These are phyloP conservation scores for Suhomyces prunicola DNA, from an alignment of 805 yeast species.

Conservation along the genomic window DNA sequence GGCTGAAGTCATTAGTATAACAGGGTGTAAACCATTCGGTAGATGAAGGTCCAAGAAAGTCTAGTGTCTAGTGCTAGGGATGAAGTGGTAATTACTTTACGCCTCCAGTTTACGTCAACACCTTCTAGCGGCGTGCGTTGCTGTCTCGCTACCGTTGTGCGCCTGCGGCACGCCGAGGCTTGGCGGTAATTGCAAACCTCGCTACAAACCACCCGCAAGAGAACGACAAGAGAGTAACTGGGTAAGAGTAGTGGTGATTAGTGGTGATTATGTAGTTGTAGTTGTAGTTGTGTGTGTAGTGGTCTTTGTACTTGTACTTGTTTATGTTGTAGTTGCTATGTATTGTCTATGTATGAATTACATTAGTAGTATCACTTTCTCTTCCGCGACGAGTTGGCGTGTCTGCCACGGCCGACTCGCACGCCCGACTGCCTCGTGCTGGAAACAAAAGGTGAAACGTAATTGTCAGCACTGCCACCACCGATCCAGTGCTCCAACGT, in stretches of 20 bases:
- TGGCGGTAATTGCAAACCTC: background rate
- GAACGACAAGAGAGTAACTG: too few relatives aligned
- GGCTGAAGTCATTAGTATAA: constrained; percentile 20
- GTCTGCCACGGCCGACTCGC: constrained; percentile 80
- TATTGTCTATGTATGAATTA: background rate
- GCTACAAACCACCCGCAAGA: background rate
- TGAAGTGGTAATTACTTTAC: background rate
- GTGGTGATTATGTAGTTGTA: too few relatives aligned
- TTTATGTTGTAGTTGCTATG: too few relatives aligned
- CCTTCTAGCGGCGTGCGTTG: background rate
- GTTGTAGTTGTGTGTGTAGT: too few relatives aligned
- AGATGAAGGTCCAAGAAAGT: background rate
- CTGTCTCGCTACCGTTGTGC: background rate
- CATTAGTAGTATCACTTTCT: constrained; percentile 2
- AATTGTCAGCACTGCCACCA: constrained; percentile 87
- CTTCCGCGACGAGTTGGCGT: constrained; percentile 61
- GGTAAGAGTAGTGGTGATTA: too few relatives aligned
- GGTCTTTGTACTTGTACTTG: too few relatives aligned
- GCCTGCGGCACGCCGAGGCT: background rate
- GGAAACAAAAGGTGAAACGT: constrained; percentile 75
- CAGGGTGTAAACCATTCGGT: background rate
- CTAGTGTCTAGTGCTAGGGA: background rate
- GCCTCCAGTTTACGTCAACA: background rate
- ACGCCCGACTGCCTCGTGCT: constrained; percentile 55
- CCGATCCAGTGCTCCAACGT: constrained; percentile 86